Evolutionary conservation across 2,329 filamentous ascomycete genomes (phyloP), one percentile per base, ranked within the genome.

Genomic region (Metarhizium robertsii): DNA sequence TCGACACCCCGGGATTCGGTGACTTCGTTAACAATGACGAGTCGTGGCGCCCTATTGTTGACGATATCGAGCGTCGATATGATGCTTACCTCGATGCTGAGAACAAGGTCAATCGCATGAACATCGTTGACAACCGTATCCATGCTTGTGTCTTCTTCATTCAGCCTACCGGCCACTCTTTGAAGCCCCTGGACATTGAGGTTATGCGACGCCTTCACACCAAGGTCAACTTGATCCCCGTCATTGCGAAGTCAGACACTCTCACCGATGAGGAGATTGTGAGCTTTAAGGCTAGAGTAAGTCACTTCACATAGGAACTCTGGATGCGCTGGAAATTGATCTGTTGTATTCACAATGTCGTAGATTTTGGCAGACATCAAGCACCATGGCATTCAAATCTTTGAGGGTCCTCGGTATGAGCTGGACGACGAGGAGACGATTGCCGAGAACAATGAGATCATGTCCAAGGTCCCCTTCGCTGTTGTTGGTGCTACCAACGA

Each of bases 91-190:
- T 99, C 58, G 94, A 99, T 75, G 92, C 94, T 49, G 94, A 99
- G 83, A 99, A 99, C 85, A 99, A 97, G 84, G 91, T 99, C 73
- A 99, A 99, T 81, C 90, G 94, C 67, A 96, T 96, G 86, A 99
- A 99, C 83, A 97, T 97, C 73, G 88, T 99, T 60, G 94, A 99
- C 78, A 99, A 97, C 82, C 89, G 94, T 66, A 95, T 99, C 61
- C 94, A 99, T 68, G 94, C 94, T 55, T 97, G 95, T 68, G 94
- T 99, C 60, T 99, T 96, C 84, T 99, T 99, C 80, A 96, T 99
- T 67, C 92, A 99, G 78, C 94, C 94, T 63, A 99, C 94, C 36
- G 94, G 94, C 59, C 94, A 99, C 80, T 95, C 94, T 38, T 80
- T 99, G 69, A 99, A 99, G 86, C 94, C 94, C 61, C 81, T 99